These are phyloP conservation scores for Erodium texanum DNA, from an alignment of 441 rosid species.

Conservation along the genomic window DNA sequence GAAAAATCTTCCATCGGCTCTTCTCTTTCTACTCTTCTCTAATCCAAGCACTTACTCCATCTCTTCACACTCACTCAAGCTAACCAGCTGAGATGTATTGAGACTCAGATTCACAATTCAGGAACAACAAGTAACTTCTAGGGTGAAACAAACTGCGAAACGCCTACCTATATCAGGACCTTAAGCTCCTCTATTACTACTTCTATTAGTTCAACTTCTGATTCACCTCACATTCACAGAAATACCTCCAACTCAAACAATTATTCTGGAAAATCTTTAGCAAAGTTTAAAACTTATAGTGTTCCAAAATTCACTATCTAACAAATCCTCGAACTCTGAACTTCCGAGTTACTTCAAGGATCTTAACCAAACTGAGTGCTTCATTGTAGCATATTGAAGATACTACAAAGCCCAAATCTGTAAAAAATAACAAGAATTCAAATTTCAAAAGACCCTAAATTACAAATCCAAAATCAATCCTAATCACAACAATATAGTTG, in stretches of 20 bases:
- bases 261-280: background rate
- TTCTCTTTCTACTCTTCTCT: conserved; percentile 11
- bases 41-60: conserved; percentile 24
- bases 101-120: conserved; percentile 4
- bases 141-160: conserved; percentile 12
- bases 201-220: conserved; percentile 2
- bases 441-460: background rate
- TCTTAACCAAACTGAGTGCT: conserved; percentile 16
- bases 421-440: background rate
- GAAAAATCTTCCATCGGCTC: conserved; percentile 63
- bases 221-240: conserved; percentile 6
- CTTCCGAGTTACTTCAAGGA: conserved; percentile 15
- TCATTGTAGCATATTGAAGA: background rate
- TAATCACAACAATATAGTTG: background rate
- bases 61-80: conserved; percentile 6
- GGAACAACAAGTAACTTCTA: conserved; percentile 9
- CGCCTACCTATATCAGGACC: conserved; percentile 4
- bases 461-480: conserved; percentile 5
- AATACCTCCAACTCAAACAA: conserved; percentile 12
- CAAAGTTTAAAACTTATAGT: background rate
- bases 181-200: background rate
- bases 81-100: conserved; percentile 2
- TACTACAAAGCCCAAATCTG: conserved; percentile 31
- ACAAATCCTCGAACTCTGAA: background rate
- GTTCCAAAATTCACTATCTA: background rate